These are phyloP conservation scores for Phoma sp. DNA, from an alignment of 2,329 filamentous ascomycete genomes.

Conservation along the genomic window DNA sequence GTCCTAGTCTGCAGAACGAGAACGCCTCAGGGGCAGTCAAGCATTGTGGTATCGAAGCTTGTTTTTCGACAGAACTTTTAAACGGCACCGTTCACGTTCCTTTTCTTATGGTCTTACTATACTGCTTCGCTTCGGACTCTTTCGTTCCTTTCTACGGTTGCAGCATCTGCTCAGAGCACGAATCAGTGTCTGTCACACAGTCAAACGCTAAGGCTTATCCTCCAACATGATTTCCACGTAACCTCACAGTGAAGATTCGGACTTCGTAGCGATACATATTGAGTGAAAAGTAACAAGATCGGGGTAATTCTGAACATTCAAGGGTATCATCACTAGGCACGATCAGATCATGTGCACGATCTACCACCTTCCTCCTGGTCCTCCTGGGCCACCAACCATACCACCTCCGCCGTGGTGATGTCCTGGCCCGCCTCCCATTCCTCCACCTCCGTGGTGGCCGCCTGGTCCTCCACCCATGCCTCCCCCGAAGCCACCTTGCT, in stretches of 20 bases:
- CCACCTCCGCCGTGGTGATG: background rate
- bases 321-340: background rate
- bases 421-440: background rate
- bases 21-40: background rate
- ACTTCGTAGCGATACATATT: no score
- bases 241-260: no score
- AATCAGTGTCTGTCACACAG: no score
- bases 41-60: background rate
- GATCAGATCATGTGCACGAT: background rate
- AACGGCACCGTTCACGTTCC: no score
- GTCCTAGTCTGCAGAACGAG: background rate
- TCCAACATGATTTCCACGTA: no score
- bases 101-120: no score
- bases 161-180: no score
- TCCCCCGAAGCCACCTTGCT: background rate
- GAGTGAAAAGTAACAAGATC: no score
- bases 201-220: no score
- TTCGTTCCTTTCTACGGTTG: no score
- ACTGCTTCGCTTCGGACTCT: no score
- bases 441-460: background rate
- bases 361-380: constrained; percentile 4
- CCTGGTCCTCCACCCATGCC: constrained; percentile 1
- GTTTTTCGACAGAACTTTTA: background rate
- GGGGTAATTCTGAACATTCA: background rate
- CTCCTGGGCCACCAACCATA: background rate